phyloP scores from a whole-genome alignment of 23 red algal species.

The Gracilaria gracilis region DNA sequence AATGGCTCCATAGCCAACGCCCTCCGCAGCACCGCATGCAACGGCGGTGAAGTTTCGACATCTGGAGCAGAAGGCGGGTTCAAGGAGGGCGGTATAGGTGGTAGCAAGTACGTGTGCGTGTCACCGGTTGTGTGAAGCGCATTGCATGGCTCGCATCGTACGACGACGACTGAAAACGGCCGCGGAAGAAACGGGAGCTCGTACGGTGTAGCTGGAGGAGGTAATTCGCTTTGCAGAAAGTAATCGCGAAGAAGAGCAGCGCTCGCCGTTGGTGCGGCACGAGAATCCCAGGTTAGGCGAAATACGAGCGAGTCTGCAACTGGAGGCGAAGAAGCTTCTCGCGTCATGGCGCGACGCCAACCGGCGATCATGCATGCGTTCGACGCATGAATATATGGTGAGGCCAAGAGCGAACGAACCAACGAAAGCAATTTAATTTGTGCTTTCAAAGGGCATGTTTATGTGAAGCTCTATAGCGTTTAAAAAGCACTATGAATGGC shows the following conservation, averaged over 20 bases:
- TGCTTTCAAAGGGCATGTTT: too few species aligned
- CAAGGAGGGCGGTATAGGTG: slow-evolving; percentile 18
- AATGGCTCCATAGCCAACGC: slow-evolving; percentile 8
- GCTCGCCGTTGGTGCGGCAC: slow-evolving; percentile 16
- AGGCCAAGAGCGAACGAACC: too few species aligned
- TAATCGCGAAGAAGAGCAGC: slow-evolving; percentile 38
- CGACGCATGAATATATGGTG: too few species aligned
- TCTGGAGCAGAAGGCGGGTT: background rate
- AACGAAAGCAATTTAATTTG: too few species aligned
- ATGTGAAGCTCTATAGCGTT: too few species aligned
- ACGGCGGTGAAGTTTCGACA: slow-evolving; percentile 26
- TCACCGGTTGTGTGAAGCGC: background rate
- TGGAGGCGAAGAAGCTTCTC: background rate
- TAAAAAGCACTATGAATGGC: too few species aligned
- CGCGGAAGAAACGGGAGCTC: slow-evolving; percentile 21
- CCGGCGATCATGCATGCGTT: background rate
- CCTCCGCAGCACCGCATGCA: slow-evolving; percentile 2
- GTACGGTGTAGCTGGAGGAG: background rate
- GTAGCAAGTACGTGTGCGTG: background rate
- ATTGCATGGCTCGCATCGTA: background rate
- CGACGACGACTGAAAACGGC: slow-evolving; percentile 11
- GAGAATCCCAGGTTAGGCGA: slow-evolving; percentile 29
- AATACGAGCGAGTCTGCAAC: background rate
- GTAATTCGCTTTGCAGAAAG: slow-evolving; percentile 6
- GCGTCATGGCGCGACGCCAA: background rate